Base-by-base conservation (phyloP, 108 stramenopile species). In the Cyclotella sp. region DNA sequence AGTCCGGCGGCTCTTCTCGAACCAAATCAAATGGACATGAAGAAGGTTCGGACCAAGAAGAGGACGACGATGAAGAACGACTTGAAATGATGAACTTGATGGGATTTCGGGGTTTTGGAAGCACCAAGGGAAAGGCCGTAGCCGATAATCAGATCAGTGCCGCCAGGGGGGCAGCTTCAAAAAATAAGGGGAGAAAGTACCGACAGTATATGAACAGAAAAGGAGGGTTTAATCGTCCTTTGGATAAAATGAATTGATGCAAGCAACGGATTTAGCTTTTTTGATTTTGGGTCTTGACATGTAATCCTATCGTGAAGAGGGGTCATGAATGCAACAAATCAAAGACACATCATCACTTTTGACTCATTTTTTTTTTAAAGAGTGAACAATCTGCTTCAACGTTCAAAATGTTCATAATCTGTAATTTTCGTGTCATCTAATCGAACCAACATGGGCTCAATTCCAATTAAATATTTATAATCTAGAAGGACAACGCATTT, bases 191-290 rank as follows among this genome's bases (percentile, higher is more conserved):
- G 39, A 78, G 98, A 28, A 94, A 96, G 73, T 99, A 98, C 84
- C 83, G 99, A 29, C 99, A 99, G 74, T 99, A 99, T 85, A 99
- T 99, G 99, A 98, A 98, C 82, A 82, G 96, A 58, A 96, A 90
- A 76, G 91, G 90, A 66, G 97, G 97, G 34, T 98, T 98, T 84
- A 97, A 98, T 73, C 73, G 94, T 21, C 90, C 93, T n/a, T 82
- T 98, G 71, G 97, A 97, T 58, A 93, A 96, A 73, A 93, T 93
- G 90, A 76, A 86, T 44, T 96, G 74, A 84, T 59, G 64, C 15
- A 6, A 45, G 63, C 2, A 34, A 34, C 6, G 34, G 34, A 6
- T 34, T 34, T 2, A 5, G 6, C 6, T 34, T 34, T 34, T 34
- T 34, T 34, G 2, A 6, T 6, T 2, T 34, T 34, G 34, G 34